Conservation (phyloP, 179 eudicot species). For the Silene noctiflora region DNA sequence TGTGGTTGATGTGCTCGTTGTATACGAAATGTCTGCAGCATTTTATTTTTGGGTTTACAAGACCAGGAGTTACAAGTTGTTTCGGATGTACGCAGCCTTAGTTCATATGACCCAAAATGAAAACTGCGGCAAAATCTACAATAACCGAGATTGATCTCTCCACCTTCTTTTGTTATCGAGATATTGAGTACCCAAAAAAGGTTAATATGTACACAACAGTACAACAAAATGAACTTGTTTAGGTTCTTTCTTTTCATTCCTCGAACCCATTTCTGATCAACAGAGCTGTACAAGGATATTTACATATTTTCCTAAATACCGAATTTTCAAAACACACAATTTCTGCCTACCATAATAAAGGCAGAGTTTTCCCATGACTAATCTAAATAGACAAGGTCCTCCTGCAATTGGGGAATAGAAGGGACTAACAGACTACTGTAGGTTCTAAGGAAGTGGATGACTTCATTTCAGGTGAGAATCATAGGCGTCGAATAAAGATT, state of each 20-base stretch:
- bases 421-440: constrained; percentile 2
- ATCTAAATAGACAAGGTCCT: constrained; percentile 23
- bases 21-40: not conserved
- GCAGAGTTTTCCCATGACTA: constrained; percentile 31
- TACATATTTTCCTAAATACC: constrained; percentile 27
- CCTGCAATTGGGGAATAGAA: constrained; percentile 14
- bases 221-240: not conserved
- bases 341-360: constrained; percentile 39
- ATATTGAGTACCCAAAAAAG: too few relatives aligned
- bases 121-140: too few relatives aligned
- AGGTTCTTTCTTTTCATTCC: constrained; percentile 6
- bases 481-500: constrained; percentile 59
- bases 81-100: too few relatives aligned
- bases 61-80: too few relatives aligned
- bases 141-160: too few relatives aligned
- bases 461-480: constrained; percentile 76
- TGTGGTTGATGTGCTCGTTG: not conserved
- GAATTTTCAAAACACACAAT: not conserved
- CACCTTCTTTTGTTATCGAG: too few relatives aligned
- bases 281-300: constrained; percentile 25
- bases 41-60: not conserved
- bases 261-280: constrained; percentile 6
- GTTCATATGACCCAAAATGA: too few relatives aligned
- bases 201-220: not conserved
- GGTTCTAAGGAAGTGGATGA: not conserved